Base-by-base conservation (phyloP, 1,284 basidiomycete species). In the Ganoderma leucocontextum region DNA sequence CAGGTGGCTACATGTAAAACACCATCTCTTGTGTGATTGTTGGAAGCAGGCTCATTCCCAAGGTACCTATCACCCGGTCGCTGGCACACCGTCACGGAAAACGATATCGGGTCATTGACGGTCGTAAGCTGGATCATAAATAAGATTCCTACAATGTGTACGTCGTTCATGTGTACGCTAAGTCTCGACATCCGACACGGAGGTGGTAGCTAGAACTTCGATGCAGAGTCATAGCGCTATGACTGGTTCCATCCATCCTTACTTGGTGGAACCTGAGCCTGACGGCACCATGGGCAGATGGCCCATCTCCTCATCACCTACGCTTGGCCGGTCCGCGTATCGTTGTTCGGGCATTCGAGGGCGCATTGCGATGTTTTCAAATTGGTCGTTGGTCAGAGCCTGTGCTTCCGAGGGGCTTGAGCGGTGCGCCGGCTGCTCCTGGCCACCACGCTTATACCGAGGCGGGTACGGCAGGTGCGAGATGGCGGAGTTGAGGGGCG, bases 381-480 rank as follows among this genome's bases (percentile, higher is more conserved):
- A 44, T 0, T 61, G 61, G 1, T 55, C 41, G 35, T 64, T 60
- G 6, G 36, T 63, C 29, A 72, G 33, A 25, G 33, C 42, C 42
- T 62, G 61, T 1, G 62, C 61, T 8, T 68, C 61, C 7, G 71
- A 67, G 3, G 41, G 60, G 19, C 60, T 64, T 29, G 67, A 62
- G 8, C 65, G 42, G 73, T 83, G 80, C 8, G 78, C 78, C 7
- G 88, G 87, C 12, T 89, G 81, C 13, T 78, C 70, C 3, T 79
- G 71, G 2, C 74, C 73, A 17, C 86, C 85, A 25, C 80, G 83
- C 62, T 82, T 80, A 70, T 89, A 85, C 53, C 91, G 89, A 9
- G 95, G 95, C 2, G 93, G 87, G 77, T 94, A 88, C 0, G 95
- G 93, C 9, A 87, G 86, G 75, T 97, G 93, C 25, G 89, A 91